phyloP scores from a whole-genome alignment of 805 yeast genomes.

The Saccharomycopsis sp. region DNA sequence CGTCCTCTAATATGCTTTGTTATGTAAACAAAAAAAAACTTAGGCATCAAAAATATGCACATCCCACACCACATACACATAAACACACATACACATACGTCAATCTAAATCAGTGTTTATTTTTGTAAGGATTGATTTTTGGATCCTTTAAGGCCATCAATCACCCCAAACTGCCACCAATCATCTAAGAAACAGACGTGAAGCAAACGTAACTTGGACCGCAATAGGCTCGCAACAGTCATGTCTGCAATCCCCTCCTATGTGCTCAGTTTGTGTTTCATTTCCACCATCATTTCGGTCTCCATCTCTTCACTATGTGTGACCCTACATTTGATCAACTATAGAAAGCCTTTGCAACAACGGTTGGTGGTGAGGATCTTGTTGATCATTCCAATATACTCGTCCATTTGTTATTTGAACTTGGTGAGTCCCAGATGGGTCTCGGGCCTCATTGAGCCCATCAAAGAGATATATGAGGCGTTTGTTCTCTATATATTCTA shows the following conservation, averaged over 20 bases:
- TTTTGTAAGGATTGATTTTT: too few species aligned
- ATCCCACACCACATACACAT: too few species aligned
- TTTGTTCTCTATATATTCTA: conserved; percentile 93
- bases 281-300: conserved; percentile 8
- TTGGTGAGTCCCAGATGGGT: conserved; percentile 37
- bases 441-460: conserved; percentile 56
- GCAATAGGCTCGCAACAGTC: too few species aligned
- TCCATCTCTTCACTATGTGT: conserved; percentile 33
- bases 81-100: too few species aligned
- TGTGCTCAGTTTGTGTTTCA: conserved; percentile 6
- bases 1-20: too few species aligned
- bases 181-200: too few species aligned
- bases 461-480: conserved; percentile 90
- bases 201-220: too few species aligned
- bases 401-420: conserved; percentile 59
- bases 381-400: conserved; percentile 74
- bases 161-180: too few species aligned
- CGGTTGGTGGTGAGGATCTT: conserved; percentile 77
- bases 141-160: too few species aligned
- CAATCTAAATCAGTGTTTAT: too few species aligned
- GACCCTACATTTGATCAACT: conserved; percentile 53
- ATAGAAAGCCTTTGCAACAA: conserved; percentile 85
- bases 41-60: too few species aligned
- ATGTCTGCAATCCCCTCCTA: neutral
- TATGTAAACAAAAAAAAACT: too few species aligned